Evolutionary conservation across 164 flowering plant genomes (phyloP).

Genomic region (Platanus orientalis): DNA sequence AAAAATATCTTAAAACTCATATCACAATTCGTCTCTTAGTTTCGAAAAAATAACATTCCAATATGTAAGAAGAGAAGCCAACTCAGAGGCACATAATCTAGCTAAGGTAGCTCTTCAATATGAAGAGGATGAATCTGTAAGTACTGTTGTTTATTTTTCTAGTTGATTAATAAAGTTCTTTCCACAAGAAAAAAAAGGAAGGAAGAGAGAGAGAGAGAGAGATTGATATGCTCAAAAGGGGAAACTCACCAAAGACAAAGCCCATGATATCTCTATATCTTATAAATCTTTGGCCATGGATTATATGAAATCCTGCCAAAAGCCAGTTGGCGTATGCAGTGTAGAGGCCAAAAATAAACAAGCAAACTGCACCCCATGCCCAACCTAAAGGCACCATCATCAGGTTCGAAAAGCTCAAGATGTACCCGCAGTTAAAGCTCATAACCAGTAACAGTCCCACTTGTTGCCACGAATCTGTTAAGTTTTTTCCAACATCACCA

Average conservation of each 20-base stretch:
- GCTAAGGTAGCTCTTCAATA: too few species aligned
- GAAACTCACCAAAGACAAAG: conserved; percentile 35
- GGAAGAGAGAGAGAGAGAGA: too few species aligned
- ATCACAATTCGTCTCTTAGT: too few species aligned
- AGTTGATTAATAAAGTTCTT: too few species aligned
- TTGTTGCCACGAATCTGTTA: conserved; percentile 67
- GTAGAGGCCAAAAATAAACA: conserved; percentile 28
- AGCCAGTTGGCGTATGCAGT: conserved; percentile 48
- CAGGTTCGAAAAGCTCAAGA: conserved; percentile 45
- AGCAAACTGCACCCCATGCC: conserved; percentile 44
- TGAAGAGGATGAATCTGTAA: too few species aligned
- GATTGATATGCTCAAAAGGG: too few species aligned
- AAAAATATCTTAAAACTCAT: too few species aligned
- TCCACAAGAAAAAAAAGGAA: too few species aligned
- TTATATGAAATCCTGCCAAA: conserved; percentile 43
- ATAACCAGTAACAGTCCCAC: conserved; percentile 46
- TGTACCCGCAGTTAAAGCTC: conserved; percentile 47
- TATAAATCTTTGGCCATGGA: conserved; percentile 50
- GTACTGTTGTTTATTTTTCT: too few species aligned
- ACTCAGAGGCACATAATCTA: too few species aligned
- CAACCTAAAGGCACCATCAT: conserved; percentile 59
- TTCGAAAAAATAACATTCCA: too few species aligned
- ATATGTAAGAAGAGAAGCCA: too few species aligned
- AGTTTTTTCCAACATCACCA: not conserved
- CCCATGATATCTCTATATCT: conserved; percentile 66